Percentiles rank a stretch among this genome's conserved stretches.
These are phyloP conservation scores for Cenchrus americanus DNA, from an alignment of 176 grass and related monocot species.

Conservation along the genomic window DNA sequence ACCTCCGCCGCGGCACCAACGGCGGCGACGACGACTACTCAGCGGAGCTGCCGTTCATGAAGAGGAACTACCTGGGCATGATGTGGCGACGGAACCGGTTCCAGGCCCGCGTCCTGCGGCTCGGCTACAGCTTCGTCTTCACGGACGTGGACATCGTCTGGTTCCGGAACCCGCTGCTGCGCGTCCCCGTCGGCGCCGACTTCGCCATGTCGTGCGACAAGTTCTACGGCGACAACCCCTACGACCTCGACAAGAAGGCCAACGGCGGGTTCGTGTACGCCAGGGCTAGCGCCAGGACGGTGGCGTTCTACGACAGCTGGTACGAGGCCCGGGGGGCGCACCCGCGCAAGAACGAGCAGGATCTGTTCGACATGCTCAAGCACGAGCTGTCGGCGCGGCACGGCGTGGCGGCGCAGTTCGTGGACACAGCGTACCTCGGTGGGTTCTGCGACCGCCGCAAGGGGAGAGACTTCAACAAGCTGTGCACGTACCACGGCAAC, in stretches of 20 bases:
- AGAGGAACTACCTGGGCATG: slow-evolving; percentile 58
- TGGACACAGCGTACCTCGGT: slow-evolving; percentile 52
- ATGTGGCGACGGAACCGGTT: slow-evolving; percentile 57
- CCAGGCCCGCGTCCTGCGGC: slow-evolving; percentile 44
- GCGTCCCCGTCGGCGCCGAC: slow-evolving; percentile 39
- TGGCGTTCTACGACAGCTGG: slow-evolving; percentile 43
- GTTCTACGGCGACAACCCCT: slow-evolving; percentile 13
- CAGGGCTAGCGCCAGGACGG: slow-evolving; percentile 20
- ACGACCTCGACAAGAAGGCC: slow-evolving; percentile 42
- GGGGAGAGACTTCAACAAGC: slow-evolving; percentile 42
- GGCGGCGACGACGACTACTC: slow-evolving; percentile 35
- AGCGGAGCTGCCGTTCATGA: slow-evolving; percentile 46
- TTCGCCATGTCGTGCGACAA: slow-evolving; percentile 39
- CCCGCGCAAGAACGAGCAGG: slow-evolving; percentile 43
- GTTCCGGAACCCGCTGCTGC: slow-evolving; percentile 53
- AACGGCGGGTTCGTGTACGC: slow-evolving; percentile 63
- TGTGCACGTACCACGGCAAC: slow-evolving; percentile 46
- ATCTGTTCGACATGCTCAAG: slow-evolving; percentile 51
- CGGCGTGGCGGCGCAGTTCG: slow-evolving; percentile 32
- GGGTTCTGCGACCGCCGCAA: slow-evolving; percentile 47
- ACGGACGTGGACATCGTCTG: slow-evolving; percentile 65
- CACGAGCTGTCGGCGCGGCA: slow-evolving; percentile 20
- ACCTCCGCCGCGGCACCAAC: slow-evolving; percentile 22
- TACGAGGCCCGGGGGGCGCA: slow-evolving; percentile 29
- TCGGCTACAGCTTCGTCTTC: slow-evolving; percentile 70